Evolutionary conservation across 192 early-diverging fungal species (phyloP), one percentile per base, ranked within the genome.

Genomic region (Rhizoclosmatium globosum): DNA sequence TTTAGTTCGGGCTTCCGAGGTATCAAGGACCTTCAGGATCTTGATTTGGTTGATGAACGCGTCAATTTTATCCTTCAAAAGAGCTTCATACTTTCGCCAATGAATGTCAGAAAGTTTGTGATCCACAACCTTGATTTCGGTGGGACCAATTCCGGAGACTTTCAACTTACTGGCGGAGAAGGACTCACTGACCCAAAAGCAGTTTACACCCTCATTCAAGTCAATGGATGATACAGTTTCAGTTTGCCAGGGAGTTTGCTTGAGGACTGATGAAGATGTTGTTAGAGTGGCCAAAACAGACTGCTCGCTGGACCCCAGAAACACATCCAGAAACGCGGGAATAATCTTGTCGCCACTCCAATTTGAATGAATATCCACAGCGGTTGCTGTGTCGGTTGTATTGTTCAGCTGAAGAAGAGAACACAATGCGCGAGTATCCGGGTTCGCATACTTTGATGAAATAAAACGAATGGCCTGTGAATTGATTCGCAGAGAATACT

Each of bases 321-420:
- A 7, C 6, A 17, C 50, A 41, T 47, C 11, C 47, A 11, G 17
- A 21, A 79, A 21, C 0, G 46, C 0, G 15, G 70, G 2, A 13
- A 43, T 76, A 3, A 68, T 6, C 57, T 59, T 0, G n/a, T 78
- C 68, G 9, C 1, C 59, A 21, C 17, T 2, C 2, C 0, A 47
- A 15, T 2, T 15, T 2, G 42, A 11, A 2, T 1, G 42, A 1
- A 78, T 50, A 42, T 79, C 64, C 48, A 42, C 38, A 13, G 76
- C 46, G 9, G 38, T 47, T 3, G 62, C 74, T 3, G 6, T 2
- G 31, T 9, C 31, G 19, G 21, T 45, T 3, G 67, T 31, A 6
- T 76, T 83, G 4, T 83, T 74, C 2, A 80, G 43, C 67, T 82
- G 81, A 6, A 82, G 81, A 42, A 82, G 46, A 0, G 81, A 79